phyloP scores from a whole-genome alignment of 805 yeast species.

The Metschnikowia sp. region DNA sequence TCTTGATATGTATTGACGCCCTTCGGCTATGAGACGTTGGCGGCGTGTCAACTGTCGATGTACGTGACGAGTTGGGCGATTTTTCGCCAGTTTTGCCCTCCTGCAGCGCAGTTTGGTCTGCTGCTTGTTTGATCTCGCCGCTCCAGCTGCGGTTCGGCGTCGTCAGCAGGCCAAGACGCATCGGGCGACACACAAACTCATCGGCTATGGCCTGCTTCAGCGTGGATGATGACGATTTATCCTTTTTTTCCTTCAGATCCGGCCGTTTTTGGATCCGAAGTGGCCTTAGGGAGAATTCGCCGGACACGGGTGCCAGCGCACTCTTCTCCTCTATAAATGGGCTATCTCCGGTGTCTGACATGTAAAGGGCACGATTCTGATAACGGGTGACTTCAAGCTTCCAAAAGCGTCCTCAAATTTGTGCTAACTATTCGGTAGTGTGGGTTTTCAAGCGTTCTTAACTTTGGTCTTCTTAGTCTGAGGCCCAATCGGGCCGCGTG shows the following conservation, averaged over 20 bases:
- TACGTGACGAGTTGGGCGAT: neutral
- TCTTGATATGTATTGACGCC: constrained; percentile 34
- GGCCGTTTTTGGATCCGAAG: constrained; percentile 15
- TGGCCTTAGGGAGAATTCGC: constrained; percentile 14
- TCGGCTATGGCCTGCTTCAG: constrained; percentile 14
- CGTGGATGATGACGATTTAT: neutral
- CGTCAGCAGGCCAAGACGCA: constrained; percentile 24
- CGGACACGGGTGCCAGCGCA: neutral
- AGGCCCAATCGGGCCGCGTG: too few species aligned
- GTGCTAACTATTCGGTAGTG: too few species aligned
- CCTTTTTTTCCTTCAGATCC: neutral
- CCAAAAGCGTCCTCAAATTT: too few species aligned
- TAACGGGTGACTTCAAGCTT: too few species aligned
- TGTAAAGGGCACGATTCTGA: neutral
- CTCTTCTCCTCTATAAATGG: neutral
- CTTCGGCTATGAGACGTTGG: constrained; percentile 6
- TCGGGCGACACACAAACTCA: constrained; percentile 39
- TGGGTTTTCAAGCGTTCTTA: too few species aligned
- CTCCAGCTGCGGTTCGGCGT: neutral
- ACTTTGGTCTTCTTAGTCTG: too few species aligned
- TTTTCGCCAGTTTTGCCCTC: neutral
- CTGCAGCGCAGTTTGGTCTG: neutral
- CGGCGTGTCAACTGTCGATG: constrained; percentile 1
- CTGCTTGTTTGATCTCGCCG: neutral
- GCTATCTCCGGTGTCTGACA: constrained; percentile 3